Evolutionary conservation across 352 stramenopile species (phyloP).

Genomic region (Phytophthora sp.): DNA sequence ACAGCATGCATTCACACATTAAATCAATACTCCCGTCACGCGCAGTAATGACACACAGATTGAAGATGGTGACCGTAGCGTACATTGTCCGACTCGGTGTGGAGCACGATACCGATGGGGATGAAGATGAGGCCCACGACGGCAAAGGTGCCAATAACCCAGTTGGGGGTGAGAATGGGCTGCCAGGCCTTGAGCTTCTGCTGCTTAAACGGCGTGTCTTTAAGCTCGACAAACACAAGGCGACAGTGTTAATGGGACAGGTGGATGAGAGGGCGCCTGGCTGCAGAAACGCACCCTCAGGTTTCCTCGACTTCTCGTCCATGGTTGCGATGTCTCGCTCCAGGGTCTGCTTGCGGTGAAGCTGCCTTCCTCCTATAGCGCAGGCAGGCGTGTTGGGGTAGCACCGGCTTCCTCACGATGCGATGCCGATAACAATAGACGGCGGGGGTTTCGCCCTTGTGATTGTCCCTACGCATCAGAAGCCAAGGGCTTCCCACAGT

Average conservation of each 20-base stretch:
- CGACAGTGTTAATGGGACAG: background rate
- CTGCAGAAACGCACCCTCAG: slow-evolving; percentile 56
- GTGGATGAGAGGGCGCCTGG: background rate
- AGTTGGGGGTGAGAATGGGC: slow-evolving; percentile 96
- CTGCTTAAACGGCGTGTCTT: slow-evolving; percentile 91
- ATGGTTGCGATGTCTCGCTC: slow-evolving; percentile 46
- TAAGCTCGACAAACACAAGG: background rate
- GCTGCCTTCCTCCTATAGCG: slow-evolving; percentile 30
- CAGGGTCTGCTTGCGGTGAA: slow-evolving; percentile 33
- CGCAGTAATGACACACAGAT: background rate
- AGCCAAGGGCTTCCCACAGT: slow-evolving; percentile 10
- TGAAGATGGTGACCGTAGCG: too few relatives aligned
- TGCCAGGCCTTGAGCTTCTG: slow-evolving; percentile 95
- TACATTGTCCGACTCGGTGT: slow-evolving; percentile 88
- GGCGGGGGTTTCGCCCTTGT: slow-evolving; percentile 32
- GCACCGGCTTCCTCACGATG: slow-evolving; percentile 16
- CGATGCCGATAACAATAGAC: slow-evolving; percentile 18
- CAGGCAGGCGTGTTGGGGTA: slow-evolving; percentile 1
- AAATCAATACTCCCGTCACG: background rate
- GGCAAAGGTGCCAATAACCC: slow-evolving; percentile 95
- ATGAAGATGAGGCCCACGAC: slow-evolving; percentile 96
- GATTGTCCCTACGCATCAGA: slow-evolving; percentile 24
- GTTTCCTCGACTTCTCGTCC: slow-evolving; percentile 89
- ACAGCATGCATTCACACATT: slow-evolving; percentile 6
- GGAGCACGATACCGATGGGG: slow-evolving; percentile 91